Conservation (phyloP, 345 rosid species). For the Citropsis articulata region DNA sequence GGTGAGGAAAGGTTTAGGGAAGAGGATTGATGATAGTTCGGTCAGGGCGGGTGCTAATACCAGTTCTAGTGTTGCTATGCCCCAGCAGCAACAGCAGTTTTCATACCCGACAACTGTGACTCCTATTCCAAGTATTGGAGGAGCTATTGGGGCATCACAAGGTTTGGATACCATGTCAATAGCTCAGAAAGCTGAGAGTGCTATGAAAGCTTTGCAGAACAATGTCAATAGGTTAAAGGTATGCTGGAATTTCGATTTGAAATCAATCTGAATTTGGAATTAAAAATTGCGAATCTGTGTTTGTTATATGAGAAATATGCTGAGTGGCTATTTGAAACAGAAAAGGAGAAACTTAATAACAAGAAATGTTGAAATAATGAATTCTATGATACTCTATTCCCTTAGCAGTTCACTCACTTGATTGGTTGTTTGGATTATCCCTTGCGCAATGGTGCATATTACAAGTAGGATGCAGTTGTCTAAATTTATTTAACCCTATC, state of each 20-base stretch:
- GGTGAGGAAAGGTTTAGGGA: constrained; percentile 79
- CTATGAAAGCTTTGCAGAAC: constrained; percentile 65
- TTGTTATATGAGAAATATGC: not conserved
- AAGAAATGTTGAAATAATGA: not conserved
- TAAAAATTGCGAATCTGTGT: not conserved
- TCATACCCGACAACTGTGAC: constrained; percentile 24
- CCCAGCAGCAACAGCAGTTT: constrained; percentile 35
- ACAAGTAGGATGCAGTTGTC: not conserved
- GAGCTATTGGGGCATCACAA: constrained; percentile 42
- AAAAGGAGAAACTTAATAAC: not conserved
- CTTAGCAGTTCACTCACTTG: not conserved
- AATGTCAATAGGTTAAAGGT: constrained; percentile 67
- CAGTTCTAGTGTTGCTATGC: constrained; percentile 26
- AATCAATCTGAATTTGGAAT: not conserved
- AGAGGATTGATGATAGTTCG: constrained; percentile 71
- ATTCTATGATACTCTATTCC: not conserved
- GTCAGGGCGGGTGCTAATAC: constrained; percentile 29
- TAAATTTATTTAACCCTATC: not conserved
- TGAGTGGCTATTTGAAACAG: not conserved
- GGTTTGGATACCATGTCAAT: constrained; percentile 55
- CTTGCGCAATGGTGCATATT: not conserved
- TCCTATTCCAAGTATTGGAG: constrained; percentile 55
- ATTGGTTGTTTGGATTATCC: not conserved
- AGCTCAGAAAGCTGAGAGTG: constrained; percentile 72
- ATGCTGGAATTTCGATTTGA: constrained; percentile 18